Base-by-base conservation (phyloP, 2,329 filamentous ascomycete genomes). In the Cadophora malorum region DNA sequence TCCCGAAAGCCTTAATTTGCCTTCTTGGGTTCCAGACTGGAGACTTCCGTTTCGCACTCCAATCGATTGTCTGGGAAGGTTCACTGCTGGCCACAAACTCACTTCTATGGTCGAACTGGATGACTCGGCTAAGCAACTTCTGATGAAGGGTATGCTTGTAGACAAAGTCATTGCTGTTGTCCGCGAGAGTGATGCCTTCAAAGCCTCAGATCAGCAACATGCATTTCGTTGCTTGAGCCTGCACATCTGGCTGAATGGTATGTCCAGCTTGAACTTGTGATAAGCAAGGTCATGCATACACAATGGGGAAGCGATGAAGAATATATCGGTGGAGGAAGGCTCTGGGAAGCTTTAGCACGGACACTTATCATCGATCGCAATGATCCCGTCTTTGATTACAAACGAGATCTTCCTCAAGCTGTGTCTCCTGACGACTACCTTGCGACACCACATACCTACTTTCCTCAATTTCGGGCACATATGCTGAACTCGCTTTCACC, bases 1-100 rank as follows among this genome's bases (percentile, higher is more conserved):
- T 16, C 16, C 52, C 25, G 25, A 55, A 25, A n/a, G 52, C 52
- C 52, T 55, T 6, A 19, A 8, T 6, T 33, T 55, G 9, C 52
- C 52, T 33, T 55, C 52, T 9, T 55, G 52, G 52, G 52, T 55
- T 5, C 52, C 52, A 33, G 52, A 55, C 28, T 55, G 52, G 50
- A 12, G 52, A 33, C 52, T 55, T 33, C 52, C 9, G 19, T 53
- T 28, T 33, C 52, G 52, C 28, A 19, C 28, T 8, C 28, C 52
- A 14, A 33, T 33, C 14, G 52, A 55, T 33, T 33, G 2, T n/a
- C 14, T 55, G 12, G 52, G 52, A 33, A 25, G 28, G 3, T 55
- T 55, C 28, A 31, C 52, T 10, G 52, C 52, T 6, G 52, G 28
- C 2, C 52, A 55, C 25, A 55, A 55, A 19, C 28, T 55, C 3